These are phyloP conservation scores for Jimgerdemannia lactiflua DNA, from an alignment of 192 early-diverging fungal species.

Conservation along the genomic window DNA sequence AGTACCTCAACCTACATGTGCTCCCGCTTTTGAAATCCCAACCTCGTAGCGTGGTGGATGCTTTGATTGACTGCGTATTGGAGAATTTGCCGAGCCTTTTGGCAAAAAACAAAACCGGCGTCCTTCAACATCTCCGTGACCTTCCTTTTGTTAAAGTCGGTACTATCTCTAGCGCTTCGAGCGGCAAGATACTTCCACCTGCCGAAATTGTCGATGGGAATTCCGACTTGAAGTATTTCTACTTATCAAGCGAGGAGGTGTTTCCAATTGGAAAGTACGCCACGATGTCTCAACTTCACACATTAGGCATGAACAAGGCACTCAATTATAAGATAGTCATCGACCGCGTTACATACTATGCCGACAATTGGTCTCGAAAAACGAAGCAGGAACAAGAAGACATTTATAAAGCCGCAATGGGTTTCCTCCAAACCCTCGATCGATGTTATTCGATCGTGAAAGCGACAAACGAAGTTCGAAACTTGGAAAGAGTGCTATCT, in stretches of 20 bases:
- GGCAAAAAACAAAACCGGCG: not conserved
- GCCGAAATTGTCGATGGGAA: not conserved
- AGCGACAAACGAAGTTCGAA: too few species aligned
- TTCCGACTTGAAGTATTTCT: not conserved
- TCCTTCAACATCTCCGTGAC: not conserved
- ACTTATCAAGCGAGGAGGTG: not conserved
- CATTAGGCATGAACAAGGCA: not conserved
- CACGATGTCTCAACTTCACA: not conserved
- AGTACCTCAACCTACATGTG: not conserved
- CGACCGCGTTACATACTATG: not conserved
- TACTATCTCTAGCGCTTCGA: not conserved
- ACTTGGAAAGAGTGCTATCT: too few species aligned
- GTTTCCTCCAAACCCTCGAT: not conserved
- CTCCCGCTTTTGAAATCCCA: not conserved
- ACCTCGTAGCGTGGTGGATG: not conserved
- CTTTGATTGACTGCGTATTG: not conserved
- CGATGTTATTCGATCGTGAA: not conserved
- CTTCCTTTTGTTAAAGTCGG: not conserved
- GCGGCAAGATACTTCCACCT: not conserved
- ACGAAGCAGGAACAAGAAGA: not conserved
- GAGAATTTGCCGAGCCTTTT: not conserved
- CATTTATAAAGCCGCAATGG: not conserved
- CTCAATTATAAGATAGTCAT: not conserved
- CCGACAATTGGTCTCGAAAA: not conserved
- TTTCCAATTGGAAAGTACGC: not conserved